phyloP scores from a whole-genome alignment of 257 asterid genomes.

The Leptodermis oblonga region DNA sequence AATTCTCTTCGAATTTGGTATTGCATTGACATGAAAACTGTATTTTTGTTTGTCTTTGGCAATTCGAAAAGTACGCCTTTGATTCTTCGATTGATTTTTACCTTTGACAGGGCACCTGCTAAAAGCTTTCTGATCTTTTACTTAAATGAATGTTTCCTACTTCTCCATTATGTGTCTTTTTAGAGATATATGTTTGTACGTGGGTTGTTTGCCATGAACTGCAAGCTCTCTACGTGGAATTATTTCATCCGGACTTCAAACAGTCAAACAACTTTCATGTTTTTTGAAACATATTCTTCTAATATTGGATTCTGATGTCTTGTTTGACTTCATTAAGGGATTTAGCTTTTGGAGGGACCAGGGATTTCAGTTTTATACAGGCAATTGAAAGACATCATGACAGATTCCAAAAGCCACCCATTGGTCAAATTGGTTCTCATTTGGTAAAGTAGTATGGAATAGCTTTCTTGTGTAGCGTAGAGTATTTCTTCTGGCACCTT shows the following conservation, averaged over 20 bases:
- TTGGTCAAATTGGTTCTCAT: conserved; percentile 95
- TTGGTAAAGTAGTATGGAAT: conserved; percentile 49
- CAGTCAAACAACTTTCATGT: neutral
- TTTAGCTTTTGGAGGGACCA: conserved; percentile 87
- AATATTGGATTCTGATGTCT: conserved; percentile 2
- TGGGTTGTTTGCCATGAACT: neutral
- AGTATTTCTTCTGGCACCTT: conserved; percentile 6
- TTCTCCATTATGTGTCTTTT: too few species aligned
- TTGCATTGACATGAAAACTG: too few species aligned
- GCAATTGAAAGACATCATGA: conserved; percentile 67
- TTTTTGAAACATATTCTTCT: conserved; percentile 14
- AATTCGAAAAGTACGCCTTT: too few species aligned
- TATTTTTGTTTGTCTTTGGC: too few species aligned
- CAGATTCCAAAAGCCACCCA: conserved; percentile 70
- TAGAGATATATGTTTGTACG: too few species aligned
- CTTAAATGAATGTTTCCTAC: too few species aligned
- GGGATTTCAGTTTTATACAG: conserved; percentile 59
- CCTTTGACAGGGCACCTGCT: too few species aligned
- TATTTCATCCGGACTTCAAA: neutral
- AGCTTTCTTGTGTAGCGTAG: neutral
- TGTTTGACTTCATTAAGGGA: conserved; percentile 39
- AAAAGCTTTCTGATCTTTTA: too few species aligned
- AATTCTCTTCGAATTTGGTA: too few species aligned
- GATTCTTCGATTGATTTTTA: too few species aligned
- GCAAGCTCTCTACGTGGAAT: neutral